Evolutionary conservation across 179 eudicot species (phyloP).

Genomic region (Vitellaria paradoxa): DNA sequence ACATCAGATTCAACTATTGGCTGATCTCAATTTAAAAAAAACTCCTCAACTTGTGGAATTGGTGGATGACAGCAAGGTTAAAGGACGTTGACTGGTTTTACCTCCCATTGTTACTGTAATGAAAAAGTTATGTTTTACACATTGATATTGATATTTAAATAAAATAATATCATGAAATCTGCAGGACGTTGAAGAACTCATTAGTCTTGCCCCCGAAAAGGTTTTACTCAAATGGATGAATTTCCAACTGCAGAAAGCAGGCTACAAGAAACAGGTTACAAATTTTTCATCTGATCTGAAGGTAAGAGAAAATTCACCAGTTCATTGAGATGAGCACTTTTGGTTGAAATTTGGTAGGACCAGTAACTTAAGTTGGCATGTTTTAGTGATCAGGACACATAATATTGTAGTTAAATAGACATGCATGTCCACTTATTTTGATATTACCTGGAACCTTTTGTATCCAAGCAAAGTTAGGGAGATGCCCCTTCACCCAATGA

Average conservation of each 20-base stretch:
- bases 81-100: background rate
- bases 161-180: background rate
- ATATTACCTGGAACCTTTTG: background rate
- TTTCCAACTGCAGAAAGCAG: conserved; percentile 72
- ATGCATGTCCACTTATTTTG: background rate
- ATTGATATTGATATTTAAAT: background rate
- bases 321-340: background rate
- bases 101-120: background rate
- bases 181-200: conserved; percentile 86
- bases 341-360: background rate
- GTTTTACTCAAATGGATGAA: conserved; percentile 82
- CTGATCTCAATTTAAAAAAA: conserved; percentile 70
- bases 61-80: conserved; percentile 72
- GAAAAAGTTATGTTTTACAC: background rate
- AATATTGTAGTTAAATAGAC: background rate
- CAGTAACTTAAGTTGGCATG: background rate
- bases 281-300: conserved; percentile 72
- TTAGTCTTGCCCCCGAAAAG: conserved; percentile 71
- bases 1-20: conserved; percentile 69
- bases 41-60: conserved; percentile 82
- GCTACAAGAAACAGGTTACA: conserved; percentile 60
- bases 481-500: no score
- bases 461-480: no score
- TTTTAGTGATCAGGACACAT: background rate
- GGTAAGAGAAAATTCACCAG: conserved; percentile 36